A percentile compares a stretch with the other conserved stretches of the same genome.
These are phyloP conservation scores for Penicillium digitatum DNA, from an alignment of 2,329 filamentous ascomycete genomes.

Conservation along the genomic window DNA sequence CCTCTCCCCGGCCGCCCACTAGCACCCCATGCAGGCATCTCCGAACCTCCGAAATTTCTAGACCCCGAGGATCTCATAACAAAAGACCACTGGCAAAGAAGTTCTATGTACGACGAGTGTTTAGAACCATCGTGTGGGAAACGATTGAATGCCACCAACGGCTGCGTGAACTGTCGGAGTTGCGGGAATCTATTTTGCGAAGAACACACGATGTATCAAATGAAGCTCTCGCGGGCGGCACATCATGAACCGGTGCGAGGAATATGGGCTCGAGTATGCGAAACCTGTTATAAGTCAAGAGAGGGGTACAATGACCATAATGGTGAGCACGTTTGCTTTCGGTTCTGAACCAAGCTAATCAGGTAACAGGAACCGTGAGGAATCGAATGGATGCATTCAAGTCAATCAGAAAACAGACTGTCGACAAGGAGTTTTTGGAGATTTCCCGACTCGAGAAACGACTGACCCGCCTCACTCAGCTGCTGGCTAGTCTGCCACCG, in stretches of 20 bases:
- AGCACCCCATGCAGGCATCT: constrained; percentile 21
- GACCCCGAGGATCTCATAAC: constrained; percentile 91
- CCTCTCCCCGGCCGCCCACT: constrained; percentile 35
- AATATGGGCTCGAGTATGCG: constrained; percentile 90
- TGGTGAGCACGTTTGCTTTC: constrained; percentile 37
- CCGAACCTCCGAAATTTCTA: constrained; percentile 41
- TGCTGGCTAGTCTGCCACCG: constrained; percentile 71
- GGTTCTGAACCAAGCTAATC: constrained; percentile 4
- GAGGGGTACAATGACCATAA: constrained; percentile 91
- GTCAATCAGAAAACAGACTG: constrained; percentile 66
- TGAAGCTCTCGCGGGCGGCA: constrained; percentile 88
- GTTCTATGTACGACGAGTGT: constrained; percentile 70
- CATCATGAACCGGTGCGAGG: constrained; percentile 85
- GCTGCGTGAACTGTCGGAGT: constrained; percentile 86
- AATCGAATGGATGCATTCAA: constrained; percentile 71
- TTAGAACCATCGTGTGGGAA: constrained; percentile 83
- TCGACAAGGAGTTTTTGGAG: constrained; percentile 83
- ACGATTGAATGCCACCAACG: constrained; percentile 71
- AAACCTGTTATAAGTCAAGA: constrained; percentile 97
- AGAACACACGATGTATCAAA: constrained; percentile 98
- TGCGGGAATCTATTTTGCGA: constrained; percentile 95
- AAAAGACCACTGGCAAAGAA: constrained; percentile 80
- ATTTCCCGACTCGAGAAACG: constrained; percentile 87
- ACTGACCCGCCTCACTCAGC: constrained; percentile 79
- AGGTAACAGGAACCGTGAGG: constrained; percentile 53